Percentiles rank a stretch among this genome's conserved stretches.
phyloP scores from a whole-genome alignment of 1,139 yeast species.

The Chernovozyma sophiae-reginae region DNA sequence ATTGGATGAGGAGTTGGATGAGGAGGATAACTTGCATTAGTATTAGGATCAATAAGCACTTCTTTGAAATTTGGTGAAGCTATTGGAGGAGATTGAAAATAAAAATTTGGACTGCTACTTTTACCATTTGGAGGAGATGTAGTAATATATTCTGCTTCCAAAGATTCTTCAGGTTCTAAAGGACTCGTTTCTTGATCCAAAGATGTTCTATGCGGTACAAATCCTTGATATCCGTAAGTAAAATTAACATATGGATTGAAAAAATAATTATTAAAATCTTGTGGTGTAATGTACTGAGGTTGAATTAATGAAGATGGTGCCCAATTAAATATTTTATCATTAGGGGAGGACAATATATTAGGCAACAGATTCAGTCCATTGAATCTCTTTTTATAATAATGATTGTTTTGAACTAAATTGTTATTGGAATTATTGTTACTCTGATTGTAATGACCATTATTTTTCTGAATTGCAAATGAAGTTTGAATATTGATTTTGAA shows the following conservation, averaged over 20 bases:
- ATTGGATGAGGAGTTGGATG: conserved; percentile 4
- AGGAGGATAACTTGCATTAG: neutral
- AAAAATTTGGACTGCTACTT: neutral
- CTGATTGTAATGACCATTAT: conserved; percentile 4
- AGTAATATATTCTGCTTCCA: neutral
- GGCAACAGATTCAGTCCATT: conserved; percentile 9
- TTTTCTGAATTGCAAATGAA: conserved; percentile 39
- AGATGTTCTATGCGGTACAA: conserved; percentile 1
- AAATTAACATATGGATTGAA: conserved; percentile 5
- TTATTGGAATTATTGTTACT: conserved; percentile 13
- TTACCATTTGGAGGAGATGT: conserved; percentile 2
- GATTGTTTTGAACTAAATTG: conserved; percentile 3
- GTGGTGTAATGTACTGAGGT: neutral
- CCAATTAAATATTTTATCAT: neutral
- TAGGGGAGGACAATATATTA: neutral
- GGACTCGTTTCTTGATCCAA: conserved; percentile 4
- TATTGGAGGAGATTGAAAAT: conserved; percentile 1
- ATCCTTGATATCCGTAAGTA: conserved; percentile 4
- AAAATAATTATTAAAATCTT: conserved; percentile 3
- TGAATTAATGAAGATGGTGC: neutral
- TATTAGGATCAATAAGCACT: neutral
- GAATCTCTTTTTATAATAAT: conserved; percentile 8
- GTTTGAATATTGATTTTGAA: conserved; percentile 31
- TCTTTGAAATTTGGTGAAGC: conserved; percentile 5
- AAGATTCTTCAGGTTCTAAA: conserved; percentile 1